Base-by-base conservation (phyloP, 2,329 filamentous ascomycete genomes). In the Neofusicoccum cordaticola region DNA sequence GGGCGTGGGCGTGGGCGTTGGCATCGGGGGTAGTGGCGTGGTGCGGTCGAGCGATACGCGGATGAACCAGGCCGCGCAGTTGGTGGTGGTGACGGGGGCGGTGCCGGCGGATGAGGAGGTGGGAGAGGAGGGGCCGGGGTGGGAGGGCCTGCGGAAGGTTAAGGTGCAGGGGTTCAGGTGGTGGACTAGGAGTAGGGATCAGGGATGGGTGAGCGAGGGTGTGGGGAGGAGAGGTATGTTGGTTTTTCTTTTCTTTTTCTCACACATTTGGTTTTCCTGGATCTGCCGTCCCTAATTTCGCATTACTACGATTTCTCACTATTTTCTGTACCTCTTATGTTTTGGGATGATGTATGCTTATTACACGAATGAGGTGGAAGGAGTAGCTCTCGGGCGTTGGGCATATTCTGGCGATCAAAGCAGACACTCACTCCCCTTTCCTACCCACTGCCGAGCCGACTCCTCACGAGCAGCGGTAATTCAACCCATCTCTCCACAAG, bases 161-260 rank as follows among this genome's bases (percentile, higher is more conserved):
- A 44, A 15, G 48, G 37, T 63, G 11, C 51, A n/a, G 27, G 22
- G 22, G 3, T 37, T 45, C 15, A 63, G 19, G 2, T 75, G 74
- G 47, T 51, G 67, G 1, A 53, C 75, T 11, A 57, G 19, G 13
- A 73, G 71, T 50, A 60, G 52, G 5, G 74, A 77, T 57, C 74
- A 77, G 56, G 74, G 74, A 3, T 76, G 74, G 74, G 72, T 73
- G 2, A 71, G 67, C 7, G 50, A 60, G 11, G 62, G 44, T 2
- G 41, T 22, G 17, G 44, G 31, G 17, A 37, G 19, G 34, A 53
- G 31, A 47, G 62, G 39, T 31, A 31, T 31, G 27, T 57, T 39
- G 12, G 51, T 41, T 53, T 41, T 53, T 17, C 9, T 8, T 47
- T n/a, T 37, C n/a, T 5, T 39, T 19, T 15, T 15, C 11, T 39